Evolutionary conservation across 2,329 filamentous ascomycete species (phyloP), one percentile per base, ranked within the genome.

Genomic region (Colletotrichum tropicicola): DNA sequence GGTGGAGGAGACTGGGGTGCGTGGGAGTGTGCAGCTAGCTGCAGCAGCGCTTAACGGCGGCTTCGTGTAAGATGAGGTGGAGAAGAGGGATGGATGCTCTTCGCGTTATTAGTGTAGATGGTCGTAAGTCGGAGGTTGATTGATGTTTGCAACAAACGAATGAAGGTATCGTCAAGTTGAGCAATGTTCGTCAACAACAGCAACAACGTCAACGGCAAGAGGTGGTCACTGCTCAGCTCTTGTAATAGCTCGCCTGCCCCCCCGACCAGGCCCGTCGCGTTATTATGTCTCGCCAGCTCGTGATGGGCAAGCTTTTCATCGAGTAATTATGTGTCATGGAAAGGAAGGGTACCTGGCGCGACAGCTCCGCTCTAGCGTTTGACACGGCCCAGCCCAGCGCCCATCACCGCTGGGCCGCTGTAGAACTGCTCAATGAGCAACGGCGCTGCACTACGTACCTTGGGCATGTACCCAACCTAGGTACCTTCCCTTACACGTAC

Each of bases 241-340:
- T 63, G 23, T 57, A 41, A 59, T 19, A 15, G 30, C 43, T 3
- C 19, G 6, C 27, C 27, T 23, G 30, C 48, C 9, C 13, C 12
- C 48, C 54, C 25, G 44, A 54, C 27, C 60, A 54, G 55, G 47
- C 48, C 32, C 30, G 49, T 61, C 57, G 61, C 57, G 57, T 67
- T 68, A 66, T 65, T 62, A 68, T 60, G 64, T 66, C 54, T 67
- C 41, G 54, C 60, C 67, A 70, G 69, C 68, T 68, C 69, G 69
- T 71, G 70, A 73, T 72, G 67, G 66, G 69, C 68, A 52, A 55
- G 62, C 53, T 74, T 76, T 74, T 67, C 67, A 76, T 76, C 70
- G 73, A 70, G 73, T 75, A 77, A 76, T 75, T 75, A 77, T 76
- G 74, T 76, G 74, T 76, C 73, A 75, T 75, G 57, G 23, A 37